phyloP scores from a whole-genome alignment of 2,329 filamentous ascomycete genomes.

The Ramularia endophylla region DNA sequence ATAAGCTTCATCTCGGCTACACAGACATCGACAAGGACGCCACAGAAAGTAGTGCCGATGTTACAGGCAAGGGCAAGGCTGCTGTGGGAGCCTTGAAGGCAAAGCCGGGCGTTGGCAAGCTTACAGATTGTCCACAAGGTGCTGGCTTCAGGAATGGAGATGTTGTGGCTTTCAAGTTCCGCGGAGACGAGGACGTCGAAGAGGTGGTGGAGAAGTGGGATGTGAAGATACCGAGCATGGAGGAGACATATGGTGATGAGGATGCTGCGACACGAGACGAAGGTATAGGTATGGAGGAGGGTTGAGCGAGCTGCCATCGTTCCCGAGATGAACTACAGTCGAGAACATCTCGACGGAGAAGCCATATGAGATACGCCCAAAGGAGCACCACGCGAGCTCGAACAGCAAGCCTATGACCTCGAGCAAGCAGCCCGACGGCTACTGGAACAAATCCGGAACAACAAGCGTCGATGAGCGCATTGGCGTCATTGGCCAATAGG shows the following conservation, averaged over 20 bases:
- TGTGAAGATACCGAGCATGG: conserved; percentile 29
- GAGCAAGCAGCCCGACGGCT: conserved; percentile 4
- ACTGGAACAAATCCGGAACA: conserved; percentile 3
- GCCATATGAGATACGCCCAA: not conserved
- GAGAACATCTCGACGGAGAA: conserved; percentile 1
- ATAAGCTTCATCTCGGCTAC: conserved; percentile 38
- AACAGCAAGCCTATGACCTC: conserved; percentile 5
- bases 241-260: conserved; percentile 27
- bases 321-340: not conserved
- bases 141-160: conserved; percentile 29
- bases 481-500: too few relatives aligned
- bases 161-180: conserved; percentile 33
- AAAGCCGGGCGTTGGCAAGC: conserved; percentile 31
- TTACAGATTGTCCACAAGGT: conserved; percentile 33
- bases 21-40: conserved; percentile 26
- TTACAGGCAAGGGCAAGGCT: conserved; percentile 36
- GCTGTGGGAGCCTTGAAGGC: conserved; percentile 13
- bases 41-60: conserved; percentile 19
- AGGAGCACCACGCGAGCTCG: conserved; percentile 6
- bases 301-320: conserved; percentile 11
- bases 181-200: conserved; percentile 15
- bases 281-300: conserved; percentile 18
- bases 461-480: not conserved
- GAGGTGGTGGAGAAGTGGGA: conserved; percentile 25
- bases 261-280: conserved; percentile 17